Base-by-base conservation (phyloP, 352 stramenopile genomes). In the Phytopythium chamaehyphon region DNA sequence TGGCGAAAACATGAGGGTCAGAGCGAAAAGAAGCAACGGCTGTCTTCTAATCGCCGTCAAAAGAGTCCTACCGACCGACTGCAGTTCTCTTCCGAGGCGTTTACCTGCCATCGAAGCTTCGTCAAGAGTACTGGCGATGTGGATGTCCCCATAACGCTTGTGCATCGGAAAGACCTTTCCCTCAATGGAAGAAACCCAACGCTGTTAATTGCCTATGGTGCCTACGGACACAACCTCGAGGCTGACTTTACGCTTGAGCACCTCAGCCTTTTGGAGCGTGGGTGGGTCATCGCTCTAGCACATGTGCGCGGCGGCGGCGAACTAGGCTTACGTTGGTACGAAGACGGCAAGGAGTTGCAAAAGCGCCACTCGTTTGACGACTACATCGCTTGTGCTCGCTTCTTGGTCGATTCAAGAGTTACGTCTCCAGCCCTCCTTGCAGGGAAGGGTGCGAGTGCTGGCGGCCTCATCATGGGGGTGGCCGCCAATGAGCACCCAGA, bases 251-350 rank as follows among this genome's bases (percentile, higher is more conserved):
- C 94, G 38, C 66, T 96, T 2, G 81, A 91, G 22, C 70, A 93
- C 40, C 61, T 95, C 21, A 88, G 79, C 61, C 69, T 97, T 37
- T 54, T 97, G 14, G 75, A 91, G 46, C 84, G 86, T 18, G 84
- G 84, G 0, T 97, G 90, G 88, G 70, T 96, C 7, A 66, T 97
- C 50, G 89, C 90, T 8, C 88, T 91, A 44, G 90, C 90, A 10
- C 90, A 97, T 46, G 71, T 93, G 5, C 86, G 90, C 40, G 90
- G 90, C n/a, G 90, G 90, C 4, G 84, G 83, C 0, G 90, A 97
- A 46, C 71, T 91, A 2, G 90, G 90, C 2, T 72, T 93, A 50
- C 60, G 59, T 28, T 97, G 90, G 90, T 96, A 97, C 47, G 64
- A 86, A n/a, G 64, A 74, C 36, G 90, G 88, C 12, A 88, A 87